Base-by-base conservation (phyloP, 352 stramenopile genomes). In the Globisporangium paroecandrum region DNA sequence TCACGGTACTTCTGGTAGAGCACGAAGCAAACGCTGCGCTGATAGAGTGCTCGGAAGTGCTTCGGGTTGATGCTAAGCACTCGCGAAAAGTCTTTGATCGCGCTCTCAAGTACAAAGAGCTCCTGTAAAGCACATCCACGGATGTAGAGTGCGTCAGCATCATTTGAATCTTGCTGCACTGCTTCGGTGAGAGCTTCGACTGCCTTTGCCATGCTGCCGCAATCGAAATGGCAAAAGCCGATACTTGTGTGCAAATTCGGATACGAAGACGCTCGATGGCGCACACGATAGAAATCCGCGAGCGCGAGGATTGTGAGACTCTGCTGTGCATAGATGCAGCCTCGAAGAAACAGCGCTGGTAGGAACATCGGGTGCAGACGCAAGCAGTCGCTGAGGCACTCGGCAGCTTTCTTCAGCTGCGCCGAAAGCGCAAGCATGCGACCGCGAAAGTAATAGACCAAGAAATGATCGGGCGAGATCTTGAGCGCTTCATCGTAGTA, bases 261-360 rank as follows among this genome's bases (percentile, higher is more conserved):
- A 27, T 89, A 89, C 51, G 69, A 65, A 4, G 76, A 64, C 10
- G 73, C 71, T 18, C 77, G 77, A 65, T 85, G 77, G 5, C 79
- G 78, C 1, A 88, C 76, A 2, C 76, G 73, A 38, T 85, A 82
- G 22, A 85, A 85, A 59, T 88, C 81, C 0, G 79, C 77, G 12
- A 89, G 75, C 4, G 77, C 81, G 27, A 89, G 60, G 4, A 82
- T 72, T 1, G 82, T 74, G 18, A 88, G 43, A 22, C 80, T 72
- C 46, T 89, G 69, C 55, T 88, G 79, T 0, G 76, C 77, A 27
- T 87, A 85, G 41, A 89, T 32, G 62, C 77, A 83, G 1, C 81
- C 81, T 1, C 79, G 78, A 7, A 89, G 68, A 49, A 88, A 89
- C 4, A 84, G 66, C 9, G 77, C 79, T 1, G 81, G 81, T 2